Conservation (phyloP, 2,329 filamentous ascomycete genomes). For the Domatiomyces catenatus region DNA sequence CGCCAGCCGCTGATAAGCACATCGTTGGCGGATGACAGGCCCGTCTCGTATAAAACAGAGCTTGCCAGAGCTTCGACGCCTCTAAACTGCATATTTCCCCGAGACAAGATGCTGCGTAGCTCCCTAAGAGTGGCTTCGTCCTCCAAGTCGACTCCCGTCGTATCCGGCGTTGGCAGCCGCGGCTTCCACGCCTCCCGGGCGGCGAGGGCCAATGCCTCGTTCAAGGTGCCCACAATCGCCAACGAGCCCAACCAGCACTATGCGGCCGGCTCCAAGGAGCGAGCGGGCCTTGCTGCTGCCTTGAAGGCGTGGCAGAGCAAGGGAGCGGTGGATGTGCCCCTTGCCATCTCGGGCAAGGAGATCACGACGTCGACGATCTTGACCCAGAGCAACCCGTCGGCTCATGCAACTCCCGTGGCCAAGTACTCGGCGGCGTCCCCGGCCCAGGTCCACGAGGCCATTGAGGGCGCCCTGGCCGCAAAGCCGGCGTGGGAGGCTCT, state of each 20-base stretch:
- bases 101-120: background rate
- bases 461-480: slow-evolving; percentile 70
- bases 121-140: background rate
- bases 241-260: slow-evolving; percentile 98
- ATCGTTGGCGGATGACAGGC: no score
- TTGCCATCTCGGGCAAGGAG: slow-evolving; percentile 70
- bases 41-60: background rate
- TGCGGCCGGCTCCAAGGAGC: slow-evolving; percentile 63
- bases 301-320: slow-evolving; percentile 53
- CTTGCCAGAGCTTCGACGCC: background rate
- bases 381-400: slow-evolving; percentile 66
- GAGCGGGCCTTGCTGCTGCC: slow-evolving; percentile 59
- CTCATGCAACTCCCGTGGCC: slow-evolving; percentile 62
- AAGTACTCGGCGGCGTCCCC: slow-evolving; percentile 70
- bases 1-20: background rate
- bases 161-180: background rate
- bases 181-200: slow-evolving; percentile 5
- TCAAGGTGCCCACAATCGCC: slow-evolving; percentile 70
- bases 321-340: slow-evolving; percentile 60
- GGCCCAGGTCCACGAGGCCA: slow-evolving; percentile 61
- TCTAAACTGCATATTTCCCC: background rate
- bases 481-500: slow-evolving; percentile 73
- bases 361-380: slow-evolving; percentile 51
- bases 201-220: slow-evolving; percentile 52
- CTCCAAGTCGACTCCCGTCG: background rate